Evolutionary conservation across 176 grass and related monocot species (phyloP).

Genomic region (Typha latifolia): DNA sequence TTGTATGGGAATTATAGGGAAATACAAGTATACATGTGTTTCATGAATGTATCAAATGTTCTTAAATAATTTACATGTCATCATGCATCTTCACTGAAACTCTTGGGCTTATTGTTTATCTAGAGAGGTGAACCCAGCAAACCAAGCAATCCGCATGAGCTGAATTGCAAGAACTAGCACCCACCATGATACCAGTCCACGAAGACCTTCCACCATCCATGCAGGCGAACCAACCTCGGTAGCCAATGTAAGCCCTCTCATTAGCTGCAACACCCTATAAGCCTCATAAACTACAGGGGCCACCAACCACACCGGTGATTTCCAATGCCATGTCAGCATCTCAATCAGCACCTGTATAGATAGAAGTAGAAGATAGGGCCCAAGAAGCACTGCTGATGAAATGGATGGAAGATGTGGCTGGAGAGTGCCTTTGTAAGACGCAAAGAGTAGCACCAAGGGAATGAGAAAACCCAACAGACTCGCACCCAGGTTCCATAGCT

Average conservation of each 20-base stretch:
- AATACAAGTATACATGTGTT: neutral
- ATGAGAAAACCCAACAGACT: conserved; percentile 43
- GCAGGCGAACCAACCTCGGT: conserved; percentile 50
- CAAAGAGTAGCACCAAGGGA: conserved; percentile 50
- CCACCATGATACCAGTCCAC: conserved; percentile 87
- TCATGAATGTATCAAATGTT: no score
- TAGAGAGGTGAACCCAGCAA: conserved; percentile 45
- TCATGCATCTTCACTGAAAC: neutral
- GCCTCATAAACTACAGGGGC: conserved; percentile 77
- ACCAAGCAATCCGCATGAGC: conserved; percentile 86
- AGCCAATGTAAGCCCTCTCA: conserved; percentile 78
- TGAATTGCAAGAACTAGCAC: conserved; percentile 85
- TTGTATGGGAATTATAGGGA: neutral
- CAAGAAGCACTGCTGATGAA: conserved; percentile 59
- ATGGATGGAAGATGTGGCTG: conserved; percentile 55
- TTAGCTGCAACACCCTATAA: conserved; percentile 83
- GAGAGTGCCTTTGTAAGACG: conserved; percentile 33
- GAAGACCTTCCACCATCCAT: conserved; percentile 78
- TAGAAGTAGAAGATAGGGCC: conserved; percentile 74
- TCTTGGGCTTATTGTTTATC: conserved; percentile 10
- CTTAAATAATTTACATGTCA: neutral
- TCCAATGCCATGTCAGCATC: conserved; percentile 92
- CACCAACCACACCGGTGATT: conserved; percentile 78
- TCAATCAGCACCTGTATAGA: conserved; percentile 73
- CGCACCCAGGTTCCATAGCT: conserved; percentile 58